phyloP scores from a whole-genome alignment of 768 basidiomycete genomes.

The Hortiboletus campestris region DNA sequence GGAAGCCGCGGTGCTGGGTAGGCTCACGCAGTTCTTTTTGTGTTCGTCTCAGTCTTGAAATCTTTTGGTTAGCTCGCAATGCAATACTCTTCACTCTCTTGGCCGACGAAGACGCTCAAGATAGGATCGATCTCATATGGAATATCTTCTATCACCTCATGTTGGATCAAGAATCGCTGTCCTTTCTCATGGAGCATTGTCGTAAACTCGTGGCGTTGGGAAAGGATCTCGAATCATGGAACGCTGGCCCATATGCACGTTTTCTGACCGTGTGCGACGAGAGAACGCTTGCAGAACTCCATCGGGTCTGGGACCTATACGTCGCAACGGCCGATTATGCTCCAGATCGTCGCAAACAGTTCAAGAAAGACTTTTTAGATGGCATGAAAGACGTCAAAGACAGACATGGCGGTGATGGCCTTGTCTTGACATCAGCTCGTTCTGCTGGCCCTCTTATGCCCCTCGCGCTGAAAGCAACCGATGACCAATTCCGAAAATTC shows the following conservation, averaged over 20 bases:
- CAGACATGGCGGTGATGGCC: background rate
- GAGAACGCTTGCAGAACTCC: constrained; percentile 24
- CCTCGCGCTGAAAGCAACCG: constrained; percentile 2
- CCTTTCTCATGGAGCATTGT: constrained; percentile 30
- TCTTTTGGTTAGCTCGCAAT: constrained; percentile 25
- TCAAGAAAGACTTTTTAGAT: constrained; percentile 16
- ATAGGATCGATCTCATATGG: constrained; percentile 23
- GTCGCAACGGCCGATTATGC: constrained; percentile 11
- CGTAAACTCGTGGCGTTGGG: constrained; percentile 20
- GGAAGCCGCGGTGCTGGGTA: constrained; percentile 31
- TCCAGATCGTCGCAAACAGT: constrained; percentile 5
- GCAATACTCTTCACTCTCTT: constrained; percentile 28
- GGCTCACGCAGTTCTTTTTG: background rate
- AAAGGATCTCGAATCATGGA: constrained; percentile 22
- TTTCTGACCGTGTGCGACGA: constrained; percentile 25
- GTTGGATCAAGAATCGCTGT: constrained; percentile 22
- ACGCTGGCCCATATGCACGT: constrained; percentile 25
- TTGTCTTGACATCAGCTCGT: constrained; percentile 17
- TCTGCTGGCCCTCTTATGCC: constrained; percentile 28
- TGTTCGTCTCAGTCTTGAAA: background rate
- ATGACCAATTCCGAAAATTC: constrained; percentile 24
- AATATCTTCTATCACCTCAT: constrained; percentile 33
- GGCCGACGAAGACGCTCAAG: constrained; percentile 20
- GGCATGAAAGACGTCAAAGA: constrained; percentile 19
- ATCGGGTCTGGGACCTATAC: constrained; percentile 23